Conservation (phyloP, 2,329 filamentous ascomycete species). For the Monilinia aucupariae region DNA sequence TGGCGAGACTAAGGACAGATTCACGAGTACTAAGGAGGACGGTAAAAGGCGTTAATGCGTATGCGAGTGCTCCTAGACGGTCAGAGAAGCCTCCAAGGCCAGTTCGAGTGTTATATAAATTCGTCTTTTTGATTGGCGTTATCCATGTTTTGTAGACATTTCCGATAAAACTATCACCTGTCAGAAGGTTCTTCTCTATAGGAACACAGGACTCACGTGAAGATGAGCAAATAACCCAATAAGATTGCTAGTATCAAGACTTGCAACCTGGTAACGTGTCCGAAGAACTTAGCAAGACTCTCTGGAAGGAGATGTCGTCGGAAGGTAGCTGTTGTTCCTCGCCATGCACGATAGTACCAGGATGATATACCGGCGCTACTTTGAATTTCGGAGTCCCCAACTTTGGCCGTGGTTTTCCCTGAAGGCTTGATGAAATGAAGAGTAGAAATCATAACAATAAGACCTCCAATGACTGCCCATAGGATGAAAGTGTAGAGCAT, state of each 20-base stretch:
- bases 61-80: slow-evolving; percentile 64
- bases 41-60: slow-evolving; percentile 66
- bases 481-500: slow-evolving; percentile 53
- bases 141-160: slow-evolving; percentile 65
- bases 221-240: slow-evolving; percentile 58
- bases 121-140: slow-evolving; percentile 56
- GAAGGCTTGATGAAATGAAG: slow-evolving; percentile 32
- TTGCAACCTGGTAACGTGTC: slow-evolving; percentile 63
- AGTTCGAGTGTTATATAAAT: slow-evolving; percentile 57
- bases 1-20: slow-evolving; percentile 62
- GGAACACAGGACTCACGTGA: slow-evolving; percentile 42
- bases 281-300: slow-evolving; percentile 53
- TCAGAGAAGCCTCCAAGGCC: slow-evolving; percentile 64
- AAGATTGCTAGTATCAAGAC: slow-evolving; percentile 55
- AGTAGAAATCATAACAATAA: slow-evolving; percentile 41
- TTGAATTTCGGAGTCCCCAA: slow-evolving; percentile 14
- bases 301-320: slow-evolving; percentile 55
- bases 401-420: slow-evolving; percentile 26
- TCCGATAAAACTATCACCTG: slow-evolving; percentile 47
- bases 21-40: slow-evolving; percentile 64
- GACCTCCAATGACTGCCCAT: slow-evolving; percentile 48
- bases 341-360: slow-evolving; percentile 27
- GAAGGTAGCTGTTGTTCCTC: slow-evolving; percentile 15
- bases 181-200: neutral
- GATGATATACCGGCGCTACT: slow-evolving; percentile 17